Evolutionary conservation across 495 filamentous ascomycete genomes (phyloP).

Genomic region (Apodospora peruviana): DNA sequence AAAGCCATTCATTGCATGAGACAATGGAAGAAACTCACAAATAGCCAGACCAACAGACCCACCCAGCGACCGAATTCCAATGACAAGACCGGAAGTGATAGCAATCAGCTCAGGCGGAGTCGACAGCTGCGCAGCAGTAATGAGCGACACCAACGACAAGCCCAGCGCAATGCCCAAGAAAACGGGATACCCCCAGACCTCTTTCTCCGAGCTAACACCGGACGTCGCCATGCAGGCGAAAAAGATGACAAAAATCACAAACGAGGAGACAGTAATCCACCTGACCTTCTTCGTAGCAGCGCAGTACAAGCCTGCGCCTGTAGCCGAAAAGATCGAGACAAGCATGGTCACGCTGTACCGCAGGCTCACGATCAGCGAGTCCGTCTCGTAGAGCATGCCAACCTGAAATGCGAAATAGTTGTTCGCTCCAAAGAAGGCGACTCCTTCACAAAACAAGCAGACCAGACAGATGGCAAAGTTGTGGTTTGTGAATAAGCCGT

Average conservation of each 20-base stretch:
- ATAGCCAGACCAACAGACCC: conserved; percentile 30
- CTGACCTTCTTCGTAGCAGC: conserved; percentile 19
- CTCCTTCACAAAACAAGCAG: conserved; percentile 27
- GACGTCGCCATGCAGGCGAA: conserved; percentile 26
- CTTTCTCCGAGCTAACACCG: neutral
- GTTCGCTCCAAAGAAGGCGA: conserved; percentile 32
- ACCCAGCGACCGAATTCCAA: conserved; percentile 26
- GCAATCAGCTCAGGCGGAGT: conserved; percentile 29
- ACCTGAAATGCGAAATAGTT: conserved; percentile 32
- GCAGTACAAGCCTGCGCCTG: conserved; percentile 18
- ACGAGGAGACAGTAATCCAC: conserved; percentile 17
- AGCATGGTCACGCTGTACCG: conserved; percentile 25
- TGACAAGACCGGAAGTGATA: conserved; percentile 24
- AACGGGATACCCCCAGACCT: conserved; percentile 27
- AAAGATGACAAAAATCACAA: conserved; percentile 21
- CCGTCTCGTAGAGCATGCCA: conserved; percentile 22
- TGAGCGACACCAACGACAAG: conserved; percentile 17
- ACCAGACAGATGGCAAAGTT: conserved; percentile 27
- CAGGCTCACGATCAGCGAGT: conserved; percentile 15
- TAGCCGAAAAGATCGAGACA: conserved; percentile 11
- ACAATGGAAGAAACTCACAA: conserved; percentile 4
- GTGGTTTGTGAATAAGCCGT: conserved; percentile 24
- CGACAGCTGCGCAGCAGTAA: conserved; percentile 27
- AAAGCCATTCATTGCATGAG: neutral
- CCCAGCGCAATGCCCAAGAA: conserved; percentile 25